phyloP scores from a whole-genome alignment of 345 rosid genomes.

The Aquilaria malaccensis region DNA sequence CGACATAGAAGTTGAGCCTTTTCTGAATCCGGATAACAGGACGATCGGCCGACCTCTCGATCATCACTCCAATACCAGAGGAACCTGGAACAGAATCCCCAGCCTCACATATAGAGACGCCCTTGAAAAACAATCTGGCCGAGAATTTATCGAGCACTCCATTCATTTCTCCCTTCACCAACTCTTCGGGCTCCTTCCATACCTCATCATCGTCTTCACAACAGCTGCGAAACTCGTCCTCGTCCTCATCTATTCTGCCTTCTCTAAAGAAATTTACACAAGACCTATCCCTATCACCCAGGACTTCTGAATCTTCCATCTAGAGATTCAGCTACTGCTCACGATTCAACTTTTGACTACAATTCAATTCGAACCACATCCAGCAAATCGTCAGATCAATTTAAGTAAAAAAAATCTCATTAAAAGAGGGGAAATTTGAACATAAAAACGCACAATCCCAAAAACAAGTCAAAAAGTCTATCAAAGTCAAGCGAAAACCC shows the following conservation, averaged over 20 bases:
- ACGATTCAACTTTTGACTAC: slow-evolving; percentile 19
- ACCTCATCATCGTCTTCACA: slow-evolving; percentile 76
- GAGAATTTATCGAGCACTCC: slow-evolving; percentile 60
- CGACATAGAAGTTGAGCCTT: slow-evolving; percentile 78
- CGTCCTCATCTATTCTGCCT: slow-evolving; percentile 52
- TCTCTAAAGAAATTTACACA: slow-evolving; percentile 35
- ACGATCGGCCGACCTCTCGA: slow-evolving; percentile 49
- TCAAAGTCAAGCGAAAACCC: slow-evolving; percentile 18
- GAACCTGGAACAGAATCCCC: slow-evolving; percentile 56
- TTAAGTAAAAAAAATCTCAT: neutral
- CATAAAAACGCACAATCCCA: slow-evolving; percentile 10
- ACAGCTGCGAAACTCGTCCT: slow-evolving; percentile 92
- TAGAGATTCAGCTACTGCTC: slow-evolving; percentile 8
- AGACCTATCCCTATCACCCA: slow-evolving; percentile 19
- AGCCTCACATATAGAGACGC: slow-evolving; percentile 47
- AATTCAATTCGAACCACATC: slow-evolving; percentile 14
- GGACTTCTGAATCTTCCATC: slow-evolving; percentile 45
- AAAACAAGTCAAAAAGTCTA: slow-evolving; percentile 5
- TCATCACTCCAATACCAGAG: slow-evolving; percentile 84
- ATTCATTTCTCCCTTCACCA: slow-evolving; percentile 31
- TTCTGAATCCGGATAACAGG: slow-evolving; percentile 79
- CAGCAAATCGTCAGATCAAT: neutral
- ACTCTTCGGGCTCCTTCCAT: slow-evolving; percentile 71
- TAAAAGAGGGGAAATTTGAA: slow-evolving; percentile 2
- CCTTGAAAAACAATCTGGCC: slow-evolving; percentile 83